These are phyloP conservation scores for Aspergillus bertholletiae DNA, from an alignment of 495 filamentous ascomycete species.

Conservation along the genomic window DNA sequence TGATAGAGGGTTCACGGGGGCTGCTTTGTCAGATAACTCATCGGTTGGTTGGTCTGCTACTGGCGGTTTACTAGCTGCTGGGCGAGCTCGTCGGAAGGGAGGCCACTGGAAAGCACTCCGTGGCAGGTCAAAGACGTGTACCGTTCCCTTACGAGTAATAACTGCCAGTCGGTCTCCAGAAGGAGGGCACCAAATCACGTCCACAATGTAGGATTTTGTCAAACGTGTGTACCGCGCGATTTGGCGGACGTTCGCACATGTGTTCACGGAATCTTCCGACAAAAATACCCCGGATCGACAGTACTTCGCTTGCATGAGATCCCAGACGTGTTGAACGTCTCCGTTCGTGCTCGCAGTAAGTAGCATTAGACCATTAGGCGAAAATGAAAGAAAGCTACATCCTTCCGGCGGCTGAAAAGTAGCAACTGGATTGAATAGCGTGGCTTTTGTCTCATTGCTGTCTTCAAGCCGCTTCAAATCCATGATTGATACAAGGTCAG, in stretches of 20 bases:
- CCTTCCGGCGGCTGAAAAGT: conserved; percentile 80
- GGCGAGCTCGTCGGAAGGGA: conserved; percentile 63
- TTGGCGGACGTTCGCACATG: conserved; percentile 63
- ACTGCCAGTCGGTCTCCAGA: conserved; percentile 78
- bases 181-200: conserved; percentile 83
- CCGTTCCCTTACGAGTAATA: conserved; percentile 87
- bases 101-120: conserved; percentile 84
- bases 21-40: conserved; percentile 47
- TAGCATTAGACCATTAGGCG: conserved; percentile 76
- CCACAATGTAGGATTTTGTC: conserved; percentile 84
- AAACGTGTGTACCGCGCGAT: conserved; percentile 83
- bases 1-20: conserved; percentile 58
- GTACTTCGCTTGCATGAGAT: conserved; percentile 66
- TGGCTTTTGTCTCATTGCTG: conserved; percentile 32
- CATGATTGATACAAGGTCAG: conserved; percentile 77
- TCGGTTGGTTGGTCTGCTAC: conserved; percentile 28
- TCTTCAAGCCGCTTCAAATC: conserved; percentile 68
- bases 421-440: conserved; percentile 58
- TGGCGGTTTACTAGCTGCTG: conserved; percentile 36
- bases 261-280: conserved; percentile 28
- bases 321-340: conserved; percentile 90
- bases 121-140: conserved; percentile 87
- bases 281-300: conserved; percentile 41
- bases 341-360: conserved; percentile 91
- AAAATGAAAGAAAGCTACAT: conserved; percentile 88